Evolutionary conservation across 2,329 filamentous ascomycete genomes (phyloP).

Genomic region (Penicillium sp.): DNA sequence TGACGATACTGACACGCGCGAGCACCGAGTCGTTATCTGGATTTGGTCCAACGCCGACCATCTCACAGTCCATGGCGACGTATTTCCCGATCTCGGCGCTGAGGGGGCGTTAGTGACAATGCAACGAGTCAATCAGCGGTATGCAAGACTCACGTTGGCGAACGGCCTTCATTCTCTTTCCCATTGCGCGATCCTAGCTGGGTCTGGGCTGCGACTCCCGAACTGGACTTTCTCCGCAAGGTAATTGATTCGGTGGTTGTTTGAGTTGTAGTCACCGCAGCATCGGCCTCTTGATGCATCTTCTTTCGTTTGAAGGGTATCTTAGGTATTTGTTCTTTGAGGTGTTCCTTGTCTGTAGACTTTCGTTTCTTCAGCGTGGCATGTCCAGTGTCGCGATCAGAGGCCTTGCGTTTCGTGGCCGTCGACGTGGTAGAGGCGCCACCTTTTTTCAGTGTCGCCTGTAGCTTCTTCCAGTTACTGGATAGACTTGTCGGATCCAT

Average conservation of each 20-base stretch:
- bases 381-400: conserved; percentile 29
- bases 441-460: conserved; percentile 40
- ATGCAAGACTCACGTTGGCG: conserved; percentile 34
- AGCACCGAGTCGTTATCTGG: conserved; percentile 66
- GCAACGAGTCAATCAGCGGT: conserved; percentile 13
- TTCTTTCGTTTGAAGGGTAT: conserved; percentile 26
- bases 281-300: conserved; percentile 39
- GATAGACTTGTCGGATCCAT: conserved; percentile 45
- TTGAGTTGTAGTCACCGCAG: conserved; percentile 43
- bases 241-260: conserved; percentile 44
- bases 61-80: conserved; percentile 91
- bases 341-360: conserved; percentile 24
- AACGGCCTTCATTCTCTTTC: conserved; percentile 59
- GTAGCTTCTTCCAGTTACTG: conserved; percentile 49
- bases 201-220: conserved; percentile 42
- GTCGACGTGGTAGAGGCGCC: conserved; percentile 17
- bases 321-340: conserved; percentile 7
- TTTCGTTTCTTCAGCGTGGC: conserved; percentile 32
- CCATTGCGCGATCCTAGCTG: conserved; percentile 41
- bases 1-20: conserved; percentile 82
- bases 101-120: not conserved
- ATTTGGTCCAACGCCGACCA: conserved; percentile 72
- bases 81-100: conserved; percentile 77
- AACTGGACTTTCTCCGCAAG: conserved; percentile 56
- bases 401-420: conserved; percentile 31